Base-by-base conservation (phyloP, 1,284 basidiomycete genomes). In the Phellinidium pouzarii region DNA sequence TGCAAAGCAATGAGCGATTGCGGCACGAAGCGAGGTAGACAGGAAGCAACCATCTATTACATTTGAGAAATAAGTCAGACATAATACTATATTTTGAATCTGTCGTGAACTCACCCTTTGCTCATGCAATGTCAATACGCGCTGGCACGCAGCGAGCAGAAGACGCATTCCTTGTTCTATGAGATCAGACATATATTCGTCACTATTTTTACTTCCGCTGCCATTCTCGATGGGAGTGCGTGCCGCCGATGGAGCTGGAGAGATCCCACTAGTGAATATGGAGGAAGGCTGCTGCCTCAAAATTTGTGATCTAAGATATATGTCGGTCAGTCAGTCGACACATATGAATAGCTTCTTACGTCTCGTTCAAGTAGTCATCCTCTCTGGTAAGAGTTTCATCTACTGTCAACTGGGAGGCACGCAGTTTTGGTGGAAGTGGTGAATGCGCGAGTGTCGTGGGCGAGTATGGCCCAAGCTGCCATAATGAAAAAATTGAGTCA, bases 381-480 rank as follows among this genome's bases (percentile, higher is more conserved):
- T 67, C 69, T 65, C 42, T 44, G n/a, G 75, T 76, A 62, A 66
- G 62, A 60, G 79, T 76, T 56, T 82, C 80, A 55, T 84, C 80
- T 60, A 86, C 70, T 61, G 72, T 69, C 64, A 88, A 68, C 68
- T 86, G 81, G 59, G 73, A 73, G 27, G 85, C 79, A 69, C 82
- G 75, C 59, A 87, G 72, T 68, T 84, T 81, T 52, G 83, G 77
- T 27, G 84, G 84, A 49, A 87, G 70, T 12, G 82, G 78, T 19
- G 82, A 84, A 59, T 78, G 74, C 25, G 84, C 81, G 56, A 88
- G 70, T 5, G 80, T 81, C 59, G 71, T 79, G 34, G 85, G 84
- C 57, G 85, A 82, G 69, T 84, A 87, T 55, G 84, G 82, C 54
- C 80, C 84, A 67, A 89, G 84, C 85, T 87, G 31, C 31, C 3